Evolutionary conservation across 1,284 basidiomycete species (phyloP).

Genomic region (Cutaneotrichosporon dermatis): DNA sequence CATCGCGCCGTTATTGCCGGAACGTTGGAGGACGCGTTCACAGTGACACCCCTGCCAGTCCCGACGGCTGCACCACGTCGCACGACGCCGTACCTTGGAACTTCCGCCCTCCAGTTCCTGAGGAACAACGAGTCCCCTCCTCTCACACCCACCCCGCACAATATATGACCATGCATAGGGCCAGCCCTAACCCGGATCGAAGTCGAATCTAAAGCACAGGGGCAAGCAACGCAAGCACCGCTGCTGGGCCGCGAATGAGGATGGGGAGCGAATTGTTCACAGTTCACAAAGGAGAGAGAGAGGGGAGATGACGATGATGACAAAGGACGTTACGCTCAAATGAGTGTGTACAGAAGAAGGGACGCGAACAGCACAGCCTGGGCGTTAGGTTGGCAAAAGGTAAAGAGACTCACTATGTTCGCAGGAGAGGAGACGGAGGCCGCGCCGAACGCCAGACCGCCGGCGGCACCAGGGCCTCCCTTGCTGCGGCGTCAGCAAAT

Average conservation of each 20-base stretch:
- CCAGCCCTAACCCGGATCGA: slow-evolving; percentile 4
- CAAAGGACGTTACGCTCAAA: neutral
- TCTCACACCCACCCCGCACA: too few species aligned
- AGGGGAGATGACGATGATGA: neutral
- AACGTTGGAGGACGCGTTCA: too few species aligned
- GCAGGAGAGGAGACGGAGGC: neutral
- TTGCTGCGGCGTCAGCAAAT: neutral
- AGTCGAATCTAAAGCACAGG: slow-evolving; percentile 1
- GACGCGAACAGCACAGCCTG: slow-evolving; percentile 1
- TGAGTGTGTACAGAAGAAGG: neutral
- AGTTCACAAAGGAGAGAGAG: neutral
- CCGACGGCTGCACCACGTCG: too few species aligned
- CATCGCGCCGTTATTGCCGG: too few species aligned
- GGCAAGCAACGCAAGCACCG: neutral
- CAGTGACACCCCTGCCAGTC: too few species aligned
- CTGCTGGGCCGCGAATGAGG: neutral
- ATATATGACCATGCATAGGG: slow-evolving; percentile 3
- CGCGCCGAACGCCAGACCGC: neutral
- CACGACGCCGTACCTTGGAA: too few species aligned
- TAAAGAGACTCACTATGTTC: neutral
- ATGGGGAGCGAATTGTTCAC: neutral
- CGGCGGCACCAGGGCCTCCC: neutral
- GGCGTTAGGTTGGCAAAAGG: too few species aligned
- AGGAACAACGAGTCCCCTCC: too few species aligned
- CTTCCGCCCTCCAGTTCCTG: too few species aligned